Evolutionary conservation across 768 basidiomycete genomes (phyloP).

Genomic region (Tylopilus sp.): DNA sequence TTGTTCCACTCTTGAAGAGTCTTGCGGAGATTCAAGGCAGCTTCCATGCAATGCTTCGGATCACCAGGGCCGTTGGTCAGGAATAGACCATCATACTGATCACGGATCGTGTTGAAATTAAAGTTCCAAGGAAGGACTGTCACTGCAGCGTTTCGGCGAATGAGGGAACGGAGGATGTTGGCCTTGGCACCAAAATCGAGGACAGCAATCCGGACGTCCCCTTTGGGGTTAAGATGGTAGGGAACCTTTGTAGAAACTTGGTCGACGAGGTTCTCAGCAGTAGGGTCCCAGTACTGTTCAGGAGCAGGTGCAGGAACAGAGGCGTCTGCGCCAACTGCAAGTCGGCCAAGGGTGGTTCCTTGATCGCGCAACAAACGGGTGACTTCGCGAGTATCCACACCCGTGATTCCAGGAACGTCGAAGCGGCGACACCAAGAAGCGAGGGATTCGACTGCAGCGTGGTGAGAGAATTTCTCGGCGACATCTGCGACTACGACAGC

Average conservation of each 20-base stretch:
- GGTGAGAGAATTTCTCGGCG: conserved; percentile 93
- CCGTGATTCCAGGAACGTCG: conserved; percentile 89
- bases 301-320: conserved; percentile 53
- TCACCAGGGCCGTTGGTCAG: conserved; percentile 97
- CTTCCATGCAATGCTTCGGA: conserved; percentile 84
- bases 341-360: conserved; percentile 91
- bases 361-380: conserved; percentile 92
- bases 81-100: conserved; percentile 93
- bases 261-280: conserved; percentile 87
- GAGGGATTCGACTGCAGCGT: conserved; percentile 89
- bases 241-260: conserved; percentile 84
- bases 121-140: conserved; percentile 98
- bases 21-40: conserved; percentile 72
- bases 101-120: conserved; percentile 90
- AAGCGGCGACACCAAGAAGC: conserved; percentile 91
- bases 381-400: conserved; percentile 96
- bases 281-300: conserved; percentile 92
- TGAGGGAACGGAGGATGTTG: conserved; percentile 91
- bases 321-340: conserved; percentile 78
- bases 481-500: conserved; percentile 93
- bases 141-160: conserved; percentile 86
- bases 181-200: conserved; percentile 98
- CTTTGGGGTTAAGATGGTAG: conserved; percentile 82
- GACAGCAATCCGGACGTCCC: conserved; percentile 90
- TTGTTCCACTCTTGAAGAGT: conserved; percentile 88